Base-by-base conservation (phyloP, 768 basidiomycete genomes). In the Xanthoconium purpureum region DNA sequence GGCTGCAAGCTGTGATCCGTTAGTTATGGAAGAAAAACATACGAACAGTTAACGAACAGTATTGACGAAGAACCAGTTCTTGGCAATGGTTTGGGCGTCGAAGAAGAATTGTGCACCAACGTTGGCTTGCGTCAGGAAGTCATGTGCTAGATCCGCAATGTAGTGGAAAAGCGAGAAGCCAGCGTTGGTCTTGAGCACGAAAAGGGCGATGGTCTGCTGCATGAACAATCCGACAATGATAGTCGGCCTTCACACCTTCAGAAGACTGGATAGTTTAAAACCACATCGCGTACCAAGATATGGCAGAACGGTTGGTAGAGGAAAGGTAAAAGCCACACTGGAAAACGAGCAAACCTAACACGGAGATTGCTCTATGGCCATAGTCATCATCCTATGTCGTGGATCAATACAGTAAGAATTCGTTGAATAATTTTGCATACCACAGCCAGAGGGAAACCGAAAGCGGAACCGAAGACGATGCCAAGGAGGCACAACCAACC, bases 1-100 rank as follows among this genome's bases (percentile, higher is more conserved):
- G 18, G 87, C 81, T 11, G 81, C 66, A 39, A 94, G 81, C 82
- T 89, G 64, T 28, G 29, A 37, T 17, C 17, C 14, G 39, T 66
- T 51, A 69, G 52, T 51, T 30, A 60, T 57, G 50, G 51, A 57
- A 57, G 52, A 63, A 1, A 14, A 5, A 45, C 14, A 50, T 38
- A 48, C 61, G 47, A 18, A 40, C 52, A 9, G 43, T 50, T 20
- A 35, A 72, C 82, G 50, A 63, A 87, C 86, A 50, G 84, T 85
- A 69, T 88, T 89, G 59, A 91, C 85, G 65, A 92, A 91, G 78
- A 93, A 92, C 89, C 88, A 94, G 59, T 86, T 80, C 66, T 88
- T 87, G 42, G 68, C 57, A 50, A 87, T 77, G 39, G 81, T 82
- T 0, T 85, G 80, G 0, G 76, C 69, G 63, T 87, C 86, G 68